Conservation (phyloP, 2,329 filamentous ascomycete genomes). For the Colletotrichum eleusines region DNA sequence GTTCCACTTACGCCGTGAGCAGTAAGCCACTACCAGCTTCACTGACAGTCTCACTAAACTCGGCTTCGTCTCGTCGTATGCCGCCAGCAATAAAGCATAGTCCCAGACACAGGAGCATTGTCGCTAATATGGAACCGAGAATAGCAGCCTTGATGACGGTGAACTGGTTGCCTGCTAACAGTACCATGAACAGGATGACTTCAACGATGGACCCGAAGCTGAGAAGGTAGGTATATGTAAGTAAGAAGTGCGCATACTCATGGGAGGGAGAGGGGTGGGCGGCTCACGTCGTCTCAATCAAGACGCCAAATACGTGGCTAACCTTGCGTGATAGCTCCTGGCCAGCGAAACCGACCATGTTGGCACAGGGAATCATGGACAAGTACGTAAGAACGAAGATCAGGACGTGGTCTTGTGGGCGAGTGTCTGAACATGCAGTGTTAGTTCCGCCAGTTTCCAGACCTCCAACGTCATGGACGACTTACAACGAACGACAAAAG, state of each 20-base stretch:
- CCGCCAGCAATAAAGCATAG: constrained; percentile 85
- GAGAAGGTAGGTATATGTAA: background rate
- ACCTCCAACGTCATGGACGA: no score
- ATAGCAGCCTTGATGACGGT: constrained; percentile 87
- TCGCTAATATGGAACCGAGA: constrained; percentile 84
- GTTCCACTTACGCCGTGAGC: constrained; percentile 76
- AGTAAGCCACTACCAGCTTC: constrained; percentile 84
- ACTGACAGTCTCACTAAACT: constrained; percentile 80
- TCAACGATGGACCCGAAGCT: constrained; percentile 81
- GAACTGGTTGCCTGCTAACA: constrained; percentile 69
- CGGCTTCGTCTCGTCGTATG: constrained; percentile 73
- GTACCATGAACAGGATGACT: constrained; percentile 84
- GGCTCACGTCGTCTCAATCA: constrained; percentile 68
- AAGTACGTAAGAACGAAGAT: constrained; percentile 80
- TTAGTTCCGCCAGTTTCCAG: constrained; percentile 15
- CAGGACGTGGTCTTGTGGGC: constrained; percentile 65
- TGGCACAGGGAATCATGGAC: constrained; percentile 82
- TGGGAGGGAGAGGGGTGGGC: no score
- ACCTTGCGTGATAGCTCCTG: constrained; percentile 74
- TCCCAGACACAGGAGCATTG: constrained; percentile 83
- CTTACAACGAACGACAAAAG: constrained; percentile 70
- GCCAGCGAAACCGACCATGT: constrained; percentile 80
- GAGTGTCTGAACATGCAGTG: background rate
- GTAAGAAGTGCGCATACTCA: constrained; percentile 43
- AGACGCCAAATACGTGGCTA: constrained; percentile 76